Percentiles rank a stretch among this genome's conserved stretches.
Conservation (phyloP, 441 rosid species). For the Bocquillonia castaneifolia region DNA sequence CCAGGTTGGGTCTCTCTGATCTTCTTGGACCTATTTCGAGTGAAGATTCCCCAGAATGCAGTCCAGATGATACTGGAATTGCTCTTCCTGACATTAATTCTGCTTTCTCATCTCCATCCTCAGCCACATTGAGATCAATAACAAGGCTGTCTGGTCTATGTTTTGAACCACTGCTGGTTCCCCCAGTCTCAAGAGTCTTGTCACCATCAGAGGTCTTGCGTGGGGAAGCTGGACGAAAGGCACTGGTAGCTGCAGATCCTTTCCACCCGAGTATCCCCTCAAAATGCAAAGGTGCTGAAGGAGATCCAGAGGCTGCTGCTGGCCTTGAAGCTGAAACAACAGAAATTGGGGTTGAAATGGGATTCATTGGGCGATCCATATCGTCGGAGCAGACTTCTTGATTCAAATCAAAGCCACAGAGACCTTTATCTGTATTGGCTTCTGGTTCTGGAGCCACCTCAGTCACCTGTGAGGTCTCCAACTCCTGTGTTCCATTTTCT, state of each 20-base stretch:
- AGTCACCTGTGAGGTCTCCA: constrained; percentile 55
- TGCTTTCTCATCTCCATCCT: constrained; percentile 64
- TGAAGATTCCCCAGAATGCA: constrained; percentile 59
- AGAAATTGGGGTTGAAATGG: constrained; percentile 44
- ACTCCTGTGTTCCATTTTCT: constrained; percentile 41
- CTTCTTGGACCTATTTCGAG: constrained; percentile 54
- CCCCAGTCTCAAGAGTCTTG: constrained; percentile 35
- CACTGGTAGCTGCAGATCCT: constrained; percentile 74
- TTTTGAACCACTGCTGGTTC: constrained; percentile 37
- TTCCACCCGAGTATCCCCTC: constrained; percentile 74
- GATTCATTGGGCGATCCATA: constrained; percentile 44
- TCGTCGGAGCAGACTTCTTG: constrained; percentile 77
- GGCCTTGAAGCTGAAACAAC: constrained; percentile 63
- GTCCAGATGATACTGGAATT: constrained; percentile 47
- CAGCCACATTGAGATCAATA: constrained; percentile 86
- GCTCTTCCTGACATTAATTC: constrained; percentile 43
- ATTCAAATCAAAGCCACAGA: constrained; percentile 77
- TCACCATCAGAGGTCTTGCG: constrained; percentile 46
- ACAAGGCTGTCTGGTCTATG: constrained; percentile 49
- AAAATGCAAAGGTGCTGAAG: constrained; percentile 59
- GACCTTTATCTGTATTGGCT: constrained; percentile 44
- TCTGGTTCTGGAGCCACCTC: constrained; percentile 56
- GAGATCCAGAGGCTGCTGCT: constrained; percentile 50
- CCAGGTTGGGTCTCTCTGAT: constrained; percentile 65
- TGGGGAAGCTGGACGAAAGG: constrained; percentile 66